Evolutionary conservation across 352 stramenopile species (phyloP), one percentile per base, ranked within the genome.

Genomic region (Phytopythium boreale): DNA sequence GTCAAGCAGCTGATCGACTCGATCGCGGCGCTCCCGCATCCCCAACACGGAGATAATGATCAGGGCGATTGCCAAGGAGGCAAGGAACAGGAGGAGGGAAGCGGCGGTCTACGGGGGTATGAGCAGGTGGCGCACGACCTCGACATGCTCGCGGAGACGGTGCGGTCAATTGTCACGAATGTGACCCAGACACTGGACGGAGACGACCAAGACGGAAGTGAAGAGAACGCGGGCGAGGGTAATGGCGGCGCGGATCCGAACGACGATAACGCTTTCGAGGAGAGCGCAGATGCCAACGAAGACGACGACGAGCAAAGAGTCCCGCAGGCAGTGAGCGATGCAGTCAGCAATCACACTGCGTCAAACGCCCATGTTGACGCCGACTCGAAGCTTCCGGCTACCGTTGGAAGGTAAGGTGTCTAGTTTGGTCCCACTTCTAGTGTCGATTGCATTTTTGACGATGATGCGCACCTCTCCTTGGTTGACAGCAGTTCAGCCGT

Each of bases 141-240:
- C 41, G 77, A 82, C 59, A 82, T 89, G 75, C 61, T 89, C 9
- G 80, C 80, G 3, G 77, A 88, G 57, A 89, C 80, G 1, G 78
- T 89, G 47, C 73, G 76, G 2, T 74, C 77, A 11, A 86, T 87
- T 50, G 78, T 81, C 24, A 75, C 64, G 3, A 63, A 71, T 26
- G 74, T 75, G 14, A 66, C 69, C 37, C 64, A 71, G 31, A 34
- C 31, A n/a, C 15, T 55, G 14, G 26, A 36, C 24, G 47, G 47
- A 6, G 47, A 55, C 26, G 47, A 26, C 43, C 43, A 49, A 9
- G 43, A 36, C 7, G 47, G 26, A 0, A 36, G 47, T 11, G 24
- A 55, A 1, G 47, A n/a, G 12, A 19, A 55, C 2, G 24, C 5
- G 0, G 24, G 26, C 9, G 47, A 36, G 4, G 47, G 37, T 4